Base-by-base conservation (phyloP, 2,329 filamentous ascomycete genomes). In the Talaromyces amestolkiae region DNA sequence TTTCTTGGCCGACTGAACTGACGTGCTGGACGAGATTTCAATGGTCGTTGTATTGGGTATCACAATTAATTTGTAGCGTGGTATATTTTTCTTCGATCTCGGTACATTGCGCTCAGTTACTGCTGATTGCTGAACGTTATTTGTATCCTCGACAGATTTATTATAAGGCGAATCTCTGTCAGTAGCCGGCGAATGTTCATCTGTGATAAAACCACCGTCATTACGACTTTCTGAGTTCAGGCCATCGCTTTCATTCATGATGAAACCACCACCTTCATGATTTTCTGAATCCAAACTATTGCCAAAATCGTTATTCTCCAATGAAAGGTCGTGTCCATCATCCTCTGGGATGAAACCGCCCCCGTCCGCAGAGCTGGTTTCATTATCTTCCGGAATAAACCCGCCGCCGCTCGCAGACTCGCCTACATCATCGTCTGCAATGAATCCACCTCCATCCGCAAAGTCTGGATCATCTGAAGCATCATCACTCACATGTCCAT, bases 401-500 rank as follows among this genome's bases (percentile, higher is more conserved):
- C 72, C 73, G 19, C 69, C 72, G 60, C 71, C 74, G 39, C 64
- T 45, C 24, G 68, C 5, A 51, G 22, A 19, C 10, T 49, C 41
- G 8, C 47, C 9, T 24, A 47, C 43, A 24, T 37, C 31, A 22
- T 71, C 68, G 22, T 75, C 73, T 1, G 68, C 69, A 22, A 77
- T 35, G 60, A 77, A 77, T 3, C 72, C 73, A 19, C 69, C 72
- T 62, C 71, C 74, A 33, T 64, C 49, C 27, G 67, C 69, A 27
- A 49, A 65, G 11, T 67, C 70, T 27, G 71, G 68, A 51, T 68
- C 71, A 49, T 70, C 66, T 49, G 79, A 78, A 11, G 69, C 56
- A n/a, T 74, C 67, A 43, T 69, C 68, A 8, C 76, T 66, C 54
- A 74, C 73, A n/a, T 72, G 72, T 6, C 78, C 78, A 56, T 78